A percentile compares a stretch with the other conserved stretches of the same genome.
phyloP scores from a whole-genome alignment of 1,139 yeast species.

The Suhomyces guaymorum region DNA sequence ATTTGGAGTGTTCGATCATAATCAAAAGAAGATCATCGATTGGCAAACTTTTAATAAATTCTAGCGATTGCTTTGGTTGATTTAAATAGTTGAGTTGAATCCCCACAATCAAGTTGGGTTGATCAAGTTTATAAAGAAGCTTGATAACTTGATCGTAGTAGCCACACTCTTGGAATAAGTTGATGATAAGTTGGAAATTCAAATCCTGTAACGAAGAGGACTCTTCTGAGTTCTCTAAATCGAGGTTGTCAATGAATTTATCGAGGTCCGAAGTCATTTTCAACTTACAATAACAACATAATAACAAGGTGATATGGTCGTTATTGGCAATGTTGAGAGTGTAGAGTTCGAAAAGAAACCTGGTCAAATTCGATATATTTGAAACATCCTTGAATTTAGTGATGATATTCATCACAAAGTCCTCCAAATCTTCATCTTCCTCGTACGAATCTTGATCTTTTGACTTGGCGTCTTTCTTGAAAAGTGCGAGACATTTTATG shows the following conservation, averaged over 20 bases:
- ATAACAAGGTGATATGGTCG: slow-evolving; percentile 79
- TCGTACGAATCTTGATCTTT: slow-evolving; percentile 9
- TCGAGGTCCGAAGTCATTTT: slow-evolving; percentile 61
- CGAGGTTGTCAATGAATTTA: slow-evolving; percentile 52
- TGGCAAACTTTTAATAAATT: slow-evolving; percentile 66
- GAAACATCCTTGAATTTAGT: slow-evolving; percentile 85
- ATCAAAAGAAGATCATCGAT: slow-evolving; percentile 80
- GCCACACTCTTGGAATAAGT: slow-evolving; percentile 76
- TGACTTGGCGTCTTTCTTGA: slow-evolving; percentile 3
- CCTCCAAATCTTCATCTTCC: slow-evolving; percentile 31
- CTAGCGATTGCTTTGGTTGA: slow-evolving; percentile 63
- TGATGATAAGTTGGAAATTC: slow-evolving; percentile 70
- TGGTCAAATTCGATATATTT: slow-evolving; percentile 64
- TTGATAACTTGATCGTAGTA: slow-evolving; percentile 68
- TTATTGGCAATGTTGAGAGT: slow-evolving; percentile 54
- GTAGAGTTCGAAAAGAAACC: slow-evolving; percentile 62
- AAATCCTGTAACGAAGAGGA: slow-evolving; percentile 40
- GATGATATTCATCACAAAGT: slow-evolving; percentile 75
- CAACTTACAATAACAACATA: slow-evolving; percentile 83
- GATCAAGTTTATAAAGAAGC: slow-evolving; percentile 69
- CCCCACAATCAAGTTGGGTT: slow-evolving; percentile 75
- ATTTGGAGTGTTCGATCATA: slow-evolving; percentile 64
- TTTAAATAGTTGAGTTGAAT: slow-evolving; percentile 69
- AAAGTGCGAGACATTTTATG: slow-evolving; percentile 41
- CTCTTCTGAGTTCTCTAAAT: slow-evolving; percentile 22